phyloP scores from a whole-genome alignment of 2,329 filamentous ascomycete species.

The Beauveria rudraprayagi region DNA sequence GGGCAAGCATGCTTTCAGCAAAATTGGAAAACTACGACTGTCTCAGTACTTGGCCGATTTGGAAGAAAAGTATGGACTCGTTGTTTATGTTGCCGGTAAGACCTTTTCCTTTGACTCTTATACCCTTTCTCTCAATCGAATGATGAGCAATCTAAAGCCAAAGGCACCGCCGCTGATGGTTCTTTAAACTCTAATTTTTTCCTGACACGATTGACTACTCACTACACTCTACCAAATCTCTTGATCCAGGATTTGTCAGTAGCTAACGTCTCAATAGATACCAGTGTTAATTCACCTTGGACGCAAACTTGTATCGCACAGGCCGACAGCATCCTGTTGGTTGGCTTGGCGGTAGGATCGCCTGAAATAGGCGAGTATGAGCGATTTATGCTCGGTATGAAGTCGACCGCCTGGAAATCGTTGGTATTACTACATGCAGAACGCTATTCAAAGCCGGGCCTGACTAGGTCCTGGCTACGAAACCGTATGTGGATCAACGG shows the following conservation, averaged over 20 bases:
- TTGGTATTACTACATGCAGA: constrained; percentile 85
- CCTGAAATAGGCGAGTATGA: constrained; percentile 93
- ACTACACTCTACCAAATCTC: neutral
- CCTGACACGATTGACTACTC: constrained; percentile 36
- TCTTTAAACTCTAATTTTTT: constrained; percentile 60
- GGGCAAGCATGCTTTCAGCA: constrained; percentile 91
- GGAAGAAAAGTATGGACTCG: constrained; percentile 93
- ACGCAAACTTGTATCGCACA: constrained; percentile 97
- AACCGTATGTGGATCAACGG: constrained; percentile 98
- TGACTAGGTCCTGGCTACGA: constrained; percentile 82
- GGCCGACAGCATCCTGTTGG: constrained; percentile 89
- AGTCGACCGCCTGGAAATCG: constrained; percentile 91
- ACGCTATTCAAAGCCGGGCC: constrained; percentile 73
- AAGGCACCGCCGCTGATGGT: constrained; percentile 48
- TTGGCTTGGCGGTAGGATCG: constrained; percentile 84
- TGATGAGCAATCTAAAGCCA: constrained; percentile 47
- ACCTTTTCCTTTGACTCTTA: constrained; percentile 4
- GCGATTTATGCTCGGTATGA: constrained; percentile 90
- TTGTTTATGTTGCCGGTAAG: constrained; percentile 82
- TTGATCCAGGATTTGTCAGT: neutral
- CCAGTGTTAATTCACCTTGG: constrained; percentile 94
- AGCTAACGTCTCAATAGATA: constrained; percentile 48
- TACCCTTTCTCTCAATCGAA: constrained; percentile 15
- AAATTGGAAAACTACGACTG: constrained; percentile 92
- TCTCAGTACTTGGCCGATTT: constrained; percentile 94